Base-by-base conservation (phyloP, 2,329 filamentous ascomycete genomes). In the Alternaria sp. region DNA sequence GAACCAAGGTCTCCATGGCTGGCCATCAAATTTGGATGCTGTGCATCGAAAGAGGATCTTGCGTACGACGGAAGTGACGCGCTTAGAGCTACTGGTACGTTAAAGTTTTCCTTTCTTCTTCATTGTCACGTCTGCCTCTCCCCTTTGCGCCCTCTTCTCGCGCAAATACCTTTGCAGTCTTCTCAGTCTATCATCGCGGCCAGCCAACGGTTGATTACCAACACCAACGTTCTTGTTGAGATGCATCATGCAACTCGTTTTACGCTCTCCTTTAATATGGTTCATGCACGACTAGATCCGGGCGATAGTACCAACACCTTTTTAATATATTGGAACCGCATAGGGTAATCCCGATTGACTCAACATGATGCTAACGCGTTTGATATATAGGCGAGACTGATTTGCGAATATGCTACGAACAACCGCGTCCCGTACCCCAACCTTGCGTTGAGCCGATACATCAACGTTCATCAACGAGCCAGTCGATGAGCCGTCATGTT, bases 1-100 rank as follows among this genome's bases (percentile, higher is more conserved):
- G 63, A 60, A 54, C 44, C 34, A 56, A 65, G 42, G 53, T 62
- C 60, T 57, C 56, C 70, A 59, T 78, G 75, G 75, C 67, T 74
- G 71, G 74, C 69, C 65, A 75, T 76, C 51, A 65, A 67, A n/a
- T 69, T 75, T 56, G 72, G 74, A 66, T 78, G 75, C 72, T 77
- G 75, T 72, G 74, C 72, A 70, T 73, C 74, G 48, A 68, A 64
- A 51, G 70, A 71, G 36, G 68, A 72, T 42, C 51, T 68, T 41
- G 68, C 68, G 3, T 66, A 71, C n/a, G 67, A 74, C 49, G 66
- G 63, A 6, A 64, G 63, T 26, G 56, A 58, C 14, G 59, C 48
- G 31, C 59, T 68, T 33, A 62, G 60, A 46, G 65, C 54, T 41
- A 61, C 60, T 63, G 70, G 74, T 77, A 73, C 54, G 75, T 75